phyloP scores from a whole-genome alignment of 225 moss, liverwort and hornwort genomes.

The Climacium dendroides region DNA sequence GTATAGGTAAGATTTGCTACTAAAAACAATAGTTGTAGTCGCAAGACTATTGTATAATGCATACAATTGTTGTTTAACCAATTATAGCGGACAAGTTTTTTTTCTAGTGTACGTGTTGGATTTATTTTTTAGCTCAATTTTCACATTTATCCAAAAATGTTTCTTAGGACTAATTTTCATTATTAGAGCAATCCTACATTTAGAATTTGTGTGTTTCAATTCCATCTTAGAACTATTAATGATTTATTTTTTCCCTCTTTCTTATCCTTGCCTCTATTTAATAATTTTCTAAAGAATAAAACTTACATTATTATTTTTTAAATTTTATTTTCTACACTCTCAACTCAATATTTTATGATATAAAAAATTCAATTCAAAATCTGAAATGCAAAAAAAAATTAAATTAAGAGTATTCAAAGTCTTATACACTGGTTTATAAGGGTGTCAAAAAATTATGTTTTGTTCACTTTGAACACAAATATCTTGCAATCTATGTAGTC shows the following conservation, averaged over 20 bases:
- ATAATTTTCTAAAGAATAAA: background rate
- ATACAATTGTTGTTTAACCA: no score
- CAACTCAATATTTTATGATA: background rate
- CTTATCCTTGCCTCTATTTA: background rate
- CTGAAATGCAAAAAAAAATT: background rate
- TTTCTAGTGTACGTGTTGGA: background rate
- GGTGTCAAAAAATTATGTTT: background rate
- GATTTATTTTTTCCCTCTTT: background rate
- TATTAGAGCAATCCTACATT: background rate
- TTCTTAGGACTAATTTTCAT: accelerated
- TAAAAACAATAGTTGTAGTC: no score
- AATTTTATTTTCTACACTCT: no score
- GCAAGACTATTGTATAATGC: no score
- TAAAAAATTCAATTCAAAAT: background rate
- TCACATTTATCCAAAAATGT: background rate
- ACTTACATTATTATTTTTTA: no score
- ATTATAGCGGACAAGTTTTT: no score
- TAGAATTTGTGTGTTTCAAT: background rate
- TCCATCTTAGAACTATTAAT: background rate
- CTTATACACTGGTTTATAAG: background rate
- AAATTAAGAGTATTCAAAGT: background rate
- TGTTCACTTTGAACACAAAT: no score
- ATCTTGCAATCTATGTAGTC: background rate
- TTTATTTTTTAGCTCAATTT: background rate
- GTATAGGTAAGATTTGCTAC: no score